Evolutionary conservation across 2,329 filamentous ascomycete species (phyloP).

Genomic region (Pseudogymnoascus sp.): DNA sequence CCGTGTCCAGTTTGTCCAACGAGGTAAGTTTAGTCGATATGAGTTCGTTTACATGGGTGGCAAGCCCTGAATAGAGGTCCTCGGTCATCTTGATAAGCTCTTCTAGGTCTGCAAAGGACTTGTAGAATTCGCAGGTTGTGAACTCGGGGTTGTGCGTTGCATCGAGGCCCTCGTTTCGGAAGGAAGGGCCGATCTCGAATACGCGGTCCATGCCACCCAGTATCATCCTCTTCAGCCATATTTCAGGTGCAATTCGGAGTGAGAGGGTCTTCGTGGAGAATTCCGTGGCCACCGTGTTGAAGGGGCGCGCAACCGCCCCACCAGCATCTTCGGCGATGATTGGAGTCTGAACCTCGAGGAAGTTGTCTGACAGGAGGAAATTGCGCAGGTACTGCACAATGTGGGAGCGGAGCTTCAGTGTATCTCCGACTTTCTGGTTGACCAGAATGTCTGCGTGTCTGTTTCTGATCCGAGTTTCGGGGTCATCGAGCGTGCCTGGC

Average conservation of each 20-base stretch:
- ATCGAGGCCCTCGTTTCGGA: conserved; percentile 90
- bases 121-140: conserved; percentile 95
- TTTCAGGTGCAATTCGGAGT: conserved; percentile 83
- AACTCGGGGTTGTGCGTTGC: conserved; percentile 95
- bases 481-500: conserved; percentile 60
- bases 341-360: conserved; percentile 85
- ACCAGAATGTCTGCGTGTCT: conserved; percentile 84
- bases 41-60: conserved; percentile 40
- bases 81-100: conserved; percentile 72
- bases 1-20: conserved; percentile 41
- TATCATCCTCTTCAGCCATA: conserved; percentile 89
- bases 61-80: conserved; percentile 54
- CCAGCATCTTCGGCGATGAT: conserved; percentile 75
- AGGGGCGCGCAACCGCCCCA: conserved; percentile 82
- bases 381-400: conserved; percentile 67
- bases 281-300: conserved; percentile 70
- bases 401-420: conserved; percentile 63
- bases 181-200: conserved; percentile 87
- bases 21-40: conserved; percentile 38
- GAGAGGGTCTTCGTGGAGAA: conserved; percentile 64
- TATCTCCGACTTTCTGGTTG: conserved; percentile 58
- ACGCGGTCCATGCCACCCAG: conserved; percentile 81
- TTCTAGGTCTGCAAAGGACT: conserved; percentile 68
- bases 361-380: conserved; percentile 62
- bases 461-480: conserved; percentile 63